phyloP scores from a whole-genome alignment of 495 filamentous ascomycete species.

The Penicillium desertorum region DNA sequence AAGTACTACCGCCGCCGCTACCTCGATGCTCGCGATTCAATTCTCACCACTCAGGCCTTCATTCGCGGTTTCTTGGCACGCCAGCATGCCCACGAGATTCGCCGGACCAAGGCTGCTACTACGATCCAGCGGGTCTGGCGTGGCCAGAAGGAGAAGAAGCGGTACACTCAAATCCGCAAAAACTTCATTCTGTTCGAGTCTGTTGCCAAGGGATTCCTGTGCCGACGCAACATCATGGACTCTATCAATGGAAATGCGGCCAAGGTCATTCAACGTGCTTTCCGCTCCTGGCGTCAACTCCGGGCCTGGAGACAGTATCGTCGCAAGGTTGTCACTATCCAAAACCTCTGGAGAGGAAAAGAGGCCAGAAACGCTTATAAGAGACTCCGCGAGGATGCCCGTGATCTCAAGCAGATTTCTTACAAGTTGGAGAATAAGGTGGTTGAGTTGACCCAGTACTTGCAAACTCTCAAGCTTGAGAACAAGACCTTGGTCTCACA shows the following conservation, averaged over 20 bases:
- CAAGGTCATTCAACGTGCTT: slow-evolving; percentile 82
- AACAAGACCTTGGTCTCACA: slow-evolving; percentile 87
- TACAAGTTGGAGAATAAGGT: slow-evolving; percentile 99
- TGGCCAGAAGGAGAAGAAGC: slow-evolving; percentile 80
- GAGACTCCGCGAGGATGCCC: slow-evolving; percentile 85
- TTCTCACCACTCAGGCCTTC: slow-evolving; percentile 75
- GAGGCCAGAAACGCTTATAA: slow-evolving; percentile 81
- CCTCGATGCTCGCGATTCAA: slow-evolving; percentile 77
- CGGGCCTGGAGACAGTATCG: slow-evolving; percentile 85
- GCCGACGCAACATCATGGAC: slow-evolving; percentile 85
- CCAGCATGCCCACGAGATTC: slow-evolving; percentile 73
- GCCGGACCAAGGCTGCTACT: slow-evolving; percentile 81
- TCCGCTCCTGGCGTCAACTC: slow-evolving; percentile 77
- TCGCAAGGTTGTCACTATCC: slow-evolving; percentile 81
- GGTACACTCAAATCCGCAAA: slow-evolving; percentile 70
- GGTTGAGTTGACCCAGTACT: slow-evolving; percentile 90
- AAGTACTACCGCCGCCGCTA: slow-evolving; percentile 95
- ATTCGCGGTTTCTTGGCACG: slow-evolving; percentile 73
- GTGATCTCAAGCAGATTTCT: slow-evolving; percentile 97
- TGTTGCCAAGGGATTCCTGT: slow-evolving; percentile 84
- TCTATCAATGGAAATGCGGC: slow-evolving; percentile 92
- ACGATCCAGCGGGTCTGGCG: slow-evolving; percentile 95
- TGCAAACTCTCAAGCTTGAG: slow-evolving; percentile 87
- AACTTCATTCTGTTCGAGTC: slow-evolving; percentile 86
- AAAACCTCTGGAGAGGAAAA: slow-evolving; percentile 91